Conservation (phyloP, 75 land plant species). For the Cunninghamia lanceolata region DNA sequence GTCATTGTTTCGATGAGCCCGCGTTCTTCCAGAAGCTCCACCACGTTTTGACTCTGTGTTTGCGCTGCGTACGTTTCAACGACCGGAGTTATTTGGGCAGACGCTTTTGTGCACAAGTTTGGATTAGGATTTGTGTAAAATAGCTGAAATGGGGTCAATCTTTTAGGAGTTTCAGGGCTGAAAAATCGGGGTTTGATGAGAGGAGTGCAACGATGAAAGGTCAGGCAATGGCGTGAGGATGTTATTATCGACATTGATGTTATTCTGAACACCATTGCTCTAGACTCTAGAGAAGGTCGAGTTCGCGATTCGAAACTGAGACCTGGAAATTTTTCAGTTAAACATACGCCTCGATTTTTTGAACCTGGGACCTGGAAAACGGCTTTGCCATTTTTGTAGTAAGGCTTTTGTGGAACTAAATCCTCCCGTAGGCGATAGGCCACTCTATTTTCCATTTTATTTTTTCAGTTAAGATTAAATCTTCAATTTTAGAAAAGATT, state of each 20-base stretch:
- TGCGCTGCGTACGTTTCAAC: neutral
- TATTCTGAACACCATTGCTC: neutral
- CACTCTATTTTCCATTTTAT: neutral
- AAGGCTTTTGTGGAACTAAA: neutral
- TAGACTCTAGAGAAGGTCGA: neutral
- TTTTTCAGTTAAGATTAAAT: no score
- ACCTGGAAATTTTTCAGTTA: neutral
- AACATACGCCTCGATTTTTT: neutral
- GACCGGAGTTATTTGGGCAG: neutral
- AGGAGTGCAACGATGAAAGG: neutral
- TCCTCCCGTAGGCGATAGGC: neutral
- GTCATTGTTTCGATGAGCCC: slow-evolving; percentile 90
- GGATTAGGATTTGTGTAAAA: neutral
- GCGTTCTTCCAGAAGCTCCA: slow-evolving; percentile 70
- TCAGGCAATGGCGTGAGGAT: neutral
- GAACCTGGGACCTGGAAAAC: neutral
- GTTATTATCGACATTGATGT: neutral
- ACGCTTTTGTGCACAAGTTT: neutral
- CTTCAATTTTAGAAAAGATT: no score
- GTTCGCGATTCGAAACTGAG: neutral
- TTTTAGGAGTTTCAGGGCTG: neutral
- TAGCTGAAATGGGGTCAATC: neutral
- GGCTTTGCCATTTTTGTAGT: neutral
- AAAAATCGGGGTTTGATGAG: neutral
- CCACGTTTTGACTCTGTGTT: slow-evolving; percentile 26